Percentiles rank a stretch among this genome's conserved stretches.
phyloP scores from a whole-genome alignment of 768 basidiomycete species.

The Daedalea quercina region DNA sequence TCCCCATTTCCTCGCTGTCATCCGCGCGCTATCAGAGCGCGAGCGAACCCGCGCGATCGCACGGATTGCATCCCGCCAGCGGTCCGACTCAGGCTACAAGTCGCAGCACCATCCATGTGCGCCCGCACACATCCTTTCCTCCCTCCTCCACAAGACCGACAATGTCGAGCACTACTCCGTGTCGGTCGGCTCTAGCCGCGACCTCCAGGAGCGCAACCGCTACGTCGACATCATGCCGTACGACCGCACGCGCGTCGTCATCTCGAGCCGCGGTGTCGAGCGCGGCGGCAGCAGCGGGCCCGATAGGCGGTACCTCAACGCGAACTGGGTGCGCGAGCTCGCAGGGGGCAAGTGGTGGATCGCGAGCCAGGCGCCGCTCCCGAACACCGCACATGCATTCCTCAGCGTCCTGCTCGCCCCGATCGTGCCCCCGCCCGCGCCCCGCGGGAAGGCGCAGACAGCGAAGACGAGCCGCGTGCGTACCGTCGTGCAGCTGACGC shows the following conservation, averaged over 20 bases:
- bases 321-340: constrained; percentile 76
- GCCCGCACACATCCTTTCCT: constrained; percentile 9
- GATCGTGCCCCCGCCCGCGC: constrained; percentile 22
- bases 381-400: constrained; percentile 65
- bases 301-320: constrained; percentile 65
- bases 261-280: constrained; percentile 23
- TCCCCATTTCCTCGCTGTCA: constrained; percentile 24
- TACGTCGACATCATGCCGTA: constrained; percentile 74
- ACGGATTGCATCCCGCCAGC: constrained; percentile 21
- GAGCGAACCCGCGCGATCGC: constrained; percentile 29
- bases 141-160: constrained; percentile 17
- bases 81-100: constrained; percentile 15
- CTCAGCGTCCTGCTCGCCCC: constrained; percentile 61
- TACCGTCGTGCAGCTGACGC: constrained; percentile 81
- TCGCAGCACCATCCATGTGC: constrained; percentile 12
- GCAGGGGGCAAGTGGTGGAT: constrained; percentile 78
- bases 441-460: constrained; percentile 10
- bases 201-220: constrained; percentile 50
- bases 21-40: constrained; percentile 31
- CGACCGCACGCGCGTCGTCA: constrained; percentile 71
- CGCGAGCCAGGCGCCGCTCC: constrained; percentile 77
- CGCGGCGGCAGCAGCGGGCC: not conserved
- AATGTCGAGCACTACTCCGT: constrained; percentile 48
- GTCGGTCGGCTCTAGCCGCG: constrained; percentile 36
- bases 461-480: constrained; percentile 41